phyloP scores from a whole-genome alignment of 139 green algal species.

The Pedinophyceae sp. region DNA sequence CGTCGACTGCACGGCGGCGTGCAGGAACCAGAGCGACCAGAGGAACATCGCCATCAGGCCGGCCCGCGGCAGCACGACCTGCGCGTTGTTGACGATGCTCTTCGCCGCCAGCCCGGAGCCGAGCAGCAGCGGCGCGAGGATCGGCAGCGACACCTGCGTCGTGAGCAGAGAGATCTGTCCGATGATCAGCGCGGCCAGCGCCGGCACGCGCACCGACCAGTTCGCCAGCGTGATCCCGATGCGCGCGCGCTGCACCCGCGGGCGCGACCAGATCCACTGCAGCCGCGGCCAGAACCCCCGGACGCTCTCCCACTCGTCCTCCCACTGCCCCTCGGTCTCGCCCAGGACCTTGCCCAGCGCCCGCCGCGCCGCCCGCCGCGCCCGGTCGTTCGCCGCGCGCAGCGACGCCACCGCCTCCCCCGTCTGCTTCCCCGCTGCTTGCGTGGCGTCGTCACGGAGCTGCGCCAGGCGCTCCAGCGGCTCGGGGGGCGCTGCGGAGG shows the following conservation, averaged over 20 bases:
- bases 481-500: too few species aligned
- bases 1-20: slow-evolving; percentile 47
- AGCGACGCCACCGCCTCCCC: too few species aligned
- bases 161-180: slow-evolving; percentile 33
- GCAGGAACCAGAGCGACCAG: slow-evolving; percentile 59
- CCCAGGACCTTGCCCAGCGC: neutral
- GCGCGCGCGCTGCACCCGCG: slow-evolving; percentile 33
- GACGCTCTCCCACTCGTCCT: neutral
- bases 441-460: too few species aligned
- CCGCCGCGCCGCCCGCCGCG: too few species aligned
- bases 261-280: slow-evolving; percentile 45
- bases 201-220: slow-evolving; percentile 35
- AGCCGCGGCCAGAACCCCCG: slow-evolving; percentile 37
- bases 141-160: slow-evolving; percentile 48
- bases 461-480: too few species aligned
- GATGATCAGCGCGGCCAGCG: slow-evolving; percentile 32
- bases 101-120: slow-evolving; percentile 61
- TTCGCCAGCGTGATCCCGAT: slow-evolving; percentile 52
- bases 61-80: slow-evolving; percentile 44
- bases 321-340: neutral
- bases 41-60: slow-evolving; percentile 48
- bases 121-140: slow-evolving; percentile 62
- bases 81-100: slow-evolving; percentile 48
- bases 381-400: too few species aligned
- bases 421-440: too few species aligned